Evolutionary conservation across 2,329 filamentous ascomycete genomes (phyloP).

Genomic region (Trichoderma afroharzianum): DNA sequence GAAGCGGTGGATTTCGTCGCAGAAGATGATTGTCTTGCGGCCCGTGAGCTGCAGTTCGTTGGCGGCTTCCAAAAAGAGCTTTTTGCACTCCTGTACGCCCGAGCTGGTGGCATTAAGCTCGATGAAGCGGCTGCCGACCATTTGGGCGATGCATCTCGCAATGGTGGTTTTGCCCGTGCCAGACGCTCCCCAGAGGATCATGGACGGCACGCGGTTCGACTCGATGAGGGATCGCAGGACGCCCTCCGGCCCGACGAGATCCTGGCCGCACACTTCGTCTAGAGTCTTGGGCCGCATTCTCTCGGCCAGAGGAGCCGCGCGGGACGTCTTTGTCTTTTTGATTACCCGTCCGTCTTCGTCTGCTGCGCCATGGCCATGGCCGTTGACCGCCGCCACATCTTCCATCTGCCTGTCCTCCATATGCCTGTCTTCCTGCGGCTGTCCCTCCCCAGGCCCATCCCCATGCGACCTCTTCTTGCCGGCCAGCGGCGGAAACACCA

Average conservation of each 20-base stretch:
- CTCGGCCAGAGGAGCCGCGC: slow-evolving; percentile 82
- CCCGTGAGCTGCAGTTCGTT: slow-evolving; percentile 78
- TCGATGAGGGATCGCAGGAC: slow-evolving; percentile 84
- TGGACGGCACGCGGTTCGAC: slow-evolving; percentile 79
- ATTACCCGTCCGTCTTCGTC: slow-evolving; percentile 39
- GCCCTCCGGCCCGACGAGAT: slow-evolving; percentile 81
- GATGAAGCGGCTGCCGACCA: slow-evolving; percentile 80
- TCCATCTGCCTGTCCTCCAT: slow-evolving; percentile 4
- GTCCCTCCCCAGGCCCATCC: slow-evolving; percentile 46
- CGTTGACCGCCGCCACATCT: slow-evolving; percentile 11
- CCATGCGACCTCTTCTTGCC: slow-evolving; percentile 52
- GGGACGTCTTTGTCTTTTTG: slow-evolving; percentile 67
- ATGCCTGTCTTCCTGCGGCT: neutral
- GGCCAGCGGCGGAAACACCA: slow-evolving; percentile 28
- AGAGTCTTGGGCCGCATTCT: slow-evolving; percentile 84
- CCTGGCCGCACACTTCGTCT: slow-evolving; percentile 86
- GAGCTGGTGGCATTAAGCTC: slow-evolving; percentile 93
- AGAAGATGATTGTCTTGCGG: slow-evolving; percentile 92
- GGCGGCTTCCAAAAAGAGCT: slow-evolving; percentile 79
- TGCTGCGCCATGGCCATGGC: slow-evolving; percentile 8
- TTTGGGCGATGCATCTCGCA: slow-evolving; percentile 80
- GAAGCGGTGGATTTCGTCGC: slow-evolving; percentile 94
- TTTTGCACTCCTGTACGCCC: slow-evolving; percentile 87
- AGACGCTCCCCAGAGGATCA: slow-evolving; percentile 87
- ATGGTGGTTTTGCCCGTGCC: slow-evolving; percentile 90